phyloP scores from a whole-genome alignment of 2,329 filamentous ascomycete species.

The Aspergillus tanneri region DNA sequence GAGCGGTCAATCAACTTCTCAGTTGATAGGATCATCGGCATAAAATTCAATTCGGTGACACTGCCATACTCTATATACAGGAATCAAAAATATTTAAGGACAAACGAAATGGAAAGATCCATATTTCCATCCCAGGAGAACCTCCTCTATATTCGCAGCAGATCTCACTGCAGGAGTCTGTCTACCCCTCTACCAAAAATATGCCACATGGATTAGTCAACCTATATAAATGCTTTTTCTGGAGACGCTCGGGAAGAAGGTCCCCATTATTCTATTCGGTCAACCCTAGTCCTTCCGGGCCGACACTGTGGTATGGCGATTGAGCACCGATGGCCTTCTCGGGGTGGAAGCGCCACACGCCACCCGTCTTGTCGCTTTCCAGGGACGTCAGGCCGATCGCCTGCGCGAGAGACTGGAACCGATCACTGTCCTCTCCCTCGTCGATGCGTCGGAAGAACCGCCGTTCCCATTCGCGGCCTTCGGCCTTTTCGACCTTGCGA shows the following conservation, averaged over 20 bases:
- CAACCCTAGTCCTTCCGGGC: slow-evolving; percentile 42
- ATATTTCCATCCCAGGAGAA: too few relatives aligned
- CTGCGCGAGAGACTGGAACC: slow-evolving; percentile 46
- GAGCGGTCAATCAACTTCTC: too few relatives aligned
- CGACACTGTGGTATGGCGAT: slow-evolving; percentile 45
- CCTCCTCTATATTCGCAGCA: background rate
- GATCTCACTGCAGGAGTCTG: background rate
- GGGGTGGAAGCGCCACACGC: slow-evolving; percentile 68
- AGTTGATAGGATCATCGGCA: too few relatives aligned
- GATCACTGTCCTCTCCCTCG: slow-evolving; percentile 34
- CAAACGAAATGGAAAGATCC: too few relatives aligned
- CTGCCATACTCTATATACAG: background rate
- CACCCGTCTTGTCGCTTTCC: slow-evolving; percentile 66
- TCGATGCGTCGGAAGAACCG: slow-evolving; percentile 68
- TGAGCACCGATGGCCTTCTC: slow-evolving; percentile 48
- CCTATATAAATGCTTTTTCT: background rate
- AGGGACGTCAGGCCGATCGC: slow-evolving; percentile 43
- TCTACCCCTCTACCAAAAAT: background rate
- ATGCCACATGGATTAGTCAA: background rate
- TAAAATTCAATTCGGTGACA: too few relatives aligned
- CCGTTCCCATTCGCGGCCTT: slow-evolving; percentile 74
- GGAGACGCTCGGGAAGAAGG: background rate
- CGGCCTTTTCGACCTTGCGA: slow-evolving; percentile 71
- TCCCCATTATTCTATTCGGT: slow-evolving; percentile 5
- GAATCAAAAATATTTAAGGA: slow-evolving; percentile 1